Evolutionary conservation across 345 rosid species (phyloP), one percentile per base, ranked within the genome.

Genomic region (Aethionema arabicum): DNA sequence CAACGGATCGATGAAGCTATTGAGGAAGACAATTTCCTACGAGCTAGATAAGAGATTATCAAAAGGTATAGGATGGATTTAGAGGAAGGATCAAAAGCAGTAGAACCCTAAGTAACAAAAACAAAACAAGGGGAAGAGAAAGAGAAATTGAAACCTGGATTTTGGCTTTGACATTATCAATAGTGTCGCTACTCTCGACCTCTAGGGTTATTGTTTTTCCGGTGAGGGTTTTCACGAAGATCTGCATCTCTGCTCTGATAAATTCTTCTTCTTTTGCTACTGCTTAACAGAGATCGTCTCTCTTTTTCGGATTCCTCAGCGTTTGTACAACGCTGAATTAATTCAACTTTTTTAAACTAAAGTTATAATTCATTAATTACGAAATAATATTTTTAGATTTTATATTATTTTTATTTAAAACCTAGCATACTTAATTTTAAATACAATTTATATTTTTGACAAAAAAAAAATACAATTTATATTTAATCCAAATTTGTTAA

Each of bases 141-240:
- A 55, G 39, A 33, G n/a, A 0, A 29, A 14, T 11, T 8, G 45
- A 31, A 38, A 81, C 83, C 85, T 81, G 85, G 72, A 81, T 78
- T 74, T 78, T 78, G 53, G 79, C 72, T 70, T 81, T 78, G 70
- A 81, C 81, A 68, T 81, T 81, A 56, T 81, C 85, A 67, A 78
- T 55, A 37, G 82, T 78, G 64, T 81, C 85, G 46, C 80, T 78
- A 58, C 80, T 76, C 77, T 81, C 85, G 3, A 81, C 85, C 72
- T 78, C 85, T 75, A 78, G 79, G 56, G 83, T 81, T 33, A 81
- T 78, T 7, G 83, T 81, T 71, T 81, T 81, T 0, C 85, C 85
- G 7, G 85, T 78, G 11, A 78, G 74, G 55, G 85, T 81, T 72
- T 81, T 81, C 50, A 81, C 85, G 54, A 78, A 81, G 79, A 81